These are phyloP conservation scores for Phytophthora pisi DNA, from an alignment of 352 stramenopile species.

Conservation along the genomic window DNA sequence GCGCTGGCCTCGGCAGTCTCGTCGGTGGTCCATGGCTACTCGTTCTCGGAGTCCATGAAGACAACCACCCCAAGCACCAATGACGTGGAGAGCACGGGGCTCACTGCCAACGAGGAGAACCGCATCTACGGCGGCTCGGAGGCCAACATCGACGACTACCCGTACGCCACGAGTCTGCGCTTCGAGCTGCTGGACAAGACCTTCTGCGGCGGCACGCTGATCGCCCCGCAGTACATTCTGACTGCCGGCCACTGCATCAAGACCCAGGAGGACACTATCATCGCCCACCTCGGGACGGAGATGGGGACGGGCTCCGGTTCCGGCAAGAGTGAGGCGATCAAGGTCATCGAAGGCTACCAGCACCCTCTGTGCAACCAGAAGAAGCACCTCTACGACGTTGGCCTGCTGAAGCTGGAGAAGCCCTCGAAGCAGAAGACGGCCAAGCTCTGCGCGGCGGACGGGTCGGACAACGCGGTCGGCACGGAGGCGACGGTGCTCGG, in stretches of 20 bases:
- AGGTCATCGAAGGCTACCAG: conserved; percentile 27
- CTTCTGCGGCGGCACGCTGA: conserved; percentile 67
- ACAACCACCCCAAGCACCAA: conserved; percentile 4
- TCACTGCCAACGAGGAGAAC: conserved; percentile 30
- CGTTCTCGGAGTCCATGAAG: conserved; percentile 36
- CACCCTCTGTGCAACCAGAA: conserved; percentile 36
- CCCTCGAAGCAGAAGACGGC: conserved; percentile 32
- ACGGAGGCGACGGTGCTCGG: conserved; percentile 55
- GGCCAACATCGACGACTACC: conserved; percentile 50
- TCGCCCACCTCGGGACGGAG: conserved; percentile 35
- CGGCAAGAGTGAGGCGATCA: conserved; percentile 25
- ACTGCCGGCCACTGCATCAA: conserved; percentile 77
- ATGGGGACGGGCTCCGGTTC: conserved; percentile 16
- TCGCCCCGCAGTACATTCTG: conserved; percentile 61
- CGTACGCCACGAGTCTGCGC: conserved; percentile 56
- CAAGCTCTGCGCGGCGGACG: conserved; percentile 42
- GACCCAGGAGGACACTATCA: conserved; percentile 38
- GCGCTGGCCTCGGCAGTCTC: conserved; percentile 25
- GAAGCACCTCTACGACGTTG: conserved; percentile 33
- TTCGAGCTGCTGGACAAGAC: conserved; percentile 37
- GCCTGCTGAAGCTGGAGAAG: conserved; percentile 36
- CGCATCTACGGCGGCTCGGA: conserved; percentile 62
- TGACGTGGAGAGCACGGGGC: conserved; percentile 19
- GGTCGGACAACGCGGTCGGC: conserved; percentile 51
- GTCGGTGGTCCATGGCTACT: conserved; percentile 22